phyloP scores from a whole-genome alignment of 2,329 filamentous ascomycete genomes.

The Chalaropsis thielavioides region DNA sequence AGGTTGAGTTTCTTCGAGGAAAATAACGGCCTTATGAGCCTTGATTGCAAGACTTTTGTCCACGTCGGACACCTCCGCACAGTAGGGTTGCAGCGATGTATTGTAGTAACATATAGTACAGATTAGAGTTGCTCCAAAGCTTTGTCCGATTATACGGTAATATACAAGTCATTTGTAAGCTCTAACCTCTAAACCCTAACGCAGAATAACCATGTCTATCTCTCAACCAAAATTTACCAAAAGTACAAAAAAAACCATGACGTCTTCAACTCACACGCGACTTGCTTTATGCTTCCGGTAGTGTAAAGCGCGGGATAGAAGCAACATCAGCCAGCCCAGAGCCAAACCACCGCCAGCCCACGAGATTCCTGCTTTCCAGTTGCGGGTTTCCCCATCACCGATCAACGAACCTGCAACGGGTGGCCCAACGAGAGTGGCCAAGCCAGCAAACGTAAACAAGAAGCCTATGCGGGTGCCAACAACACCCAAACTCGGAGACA shows the following conservation, averaged over 20 bases:
- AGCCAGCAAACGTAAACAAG: conserved; percentile 32
- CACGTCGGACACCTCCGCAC: too few species aligned
- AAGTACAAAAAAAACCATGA: not conserved
- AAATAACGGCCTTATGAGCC: too few species aligned
- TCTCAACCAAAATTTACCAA: not conserved
- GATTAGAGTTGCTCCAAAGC: too few species aligned
- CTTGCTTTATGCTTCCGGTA: not conserved
- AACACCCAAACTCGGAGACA: conserved; percentile 28
- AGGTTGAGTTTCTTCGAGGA: not conserved
- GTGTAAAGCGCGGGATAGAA: conserved; percentile 19
- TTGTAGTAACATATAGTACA: too few species aligned
- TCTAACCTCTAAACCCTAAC: too few species aligned
- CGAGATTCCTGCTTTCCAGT: conserved; percentile 25
- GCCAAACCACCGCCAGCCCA: conserved; percentile 24
- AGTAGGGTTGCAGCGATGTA: too few species aligned
- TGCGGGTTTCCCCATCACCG: conserved; percentile 22
- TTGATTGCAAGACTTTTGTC: too few species aligned
- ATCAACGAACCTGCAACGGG: conserved; percentile 30
- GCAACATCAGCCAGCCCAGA: conserved; percentile 21
- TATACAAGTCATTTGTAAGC: too few species aligned
- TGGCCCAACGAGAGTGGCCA: conserved; percentile 30
- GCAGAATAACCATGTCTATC: not conserved
- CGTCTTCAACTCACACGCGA: not conserved
- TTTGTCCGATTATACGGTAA: too few species aligned
- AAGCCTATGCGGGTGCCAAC: conserved; percentile 31